Conservation (phyloP, 352 stramenopile genomes). For the Phytophthora hybrid region DNA sequence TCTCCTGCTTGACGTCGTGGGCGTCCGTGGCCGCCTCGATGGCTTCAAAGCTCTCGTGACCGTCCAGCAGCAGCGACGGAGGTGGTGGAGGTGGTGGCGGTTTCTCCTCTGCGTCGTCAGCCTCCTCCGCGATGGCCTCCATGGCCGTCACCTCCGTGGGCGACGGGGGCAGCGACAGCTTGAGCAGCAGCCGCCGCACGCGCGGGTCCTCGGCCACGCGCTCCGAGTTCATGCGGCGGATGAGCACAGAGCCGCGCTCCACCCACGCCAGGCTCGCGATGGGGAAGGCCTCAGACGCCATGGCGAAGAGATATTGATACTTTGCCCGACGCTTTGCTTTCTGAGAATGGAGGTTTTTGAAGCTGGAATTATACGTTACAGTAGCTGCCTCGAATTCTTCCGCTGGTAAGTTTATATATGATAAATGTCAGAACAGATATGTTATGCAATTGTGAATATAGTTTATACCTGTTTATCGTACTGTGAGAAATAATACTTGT, state of each 20-base stretch:
- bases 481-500: too few species aligned
- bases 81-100: slow-evolving; percentile 14
- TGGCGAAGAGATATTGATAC: not conserved
- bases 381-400: too few species aligned
- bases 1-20: slow-evolving; percentile 75
- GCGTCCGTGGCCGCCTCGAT: slow-evolving; percentile 68
- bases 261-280: slow-evolving; percentile 66
- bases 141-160: slow-evolving; percentile 35
- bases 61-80: slow-evolving; percentile 37
- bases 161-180: slow-evolving; percentile 37
- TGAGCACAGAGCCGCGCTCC: slow-evolving; percentile 83
- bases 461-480: too few species aligned
- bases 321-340: slow-evolving; percentile 1
- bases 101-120: slow-evolving; percentile 42
- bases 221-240: slow-evolving; percentile 91
- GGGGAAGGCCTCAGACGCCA: slow-evolving; percentile 45
- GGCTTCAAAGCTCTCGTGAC: slow-evolving; percentile 71
- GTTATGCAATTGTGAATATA: too few species aligned
- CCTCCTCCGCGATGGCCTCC: slow-evolving; percentile 41
- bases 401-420: too few species aligned
- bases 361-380: too few species aligned
- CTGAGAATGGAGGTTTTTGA: slow-evolving; percentile 5
- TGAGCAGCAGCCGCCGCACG: slow-evolving; percentile 68
- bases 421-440: too few species aligned
- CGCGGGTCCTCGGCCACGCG: slow-evolving; percentile 86